Evolutionary conservation across 176 grass and related monocot genomes (phyloP).

Genomic region (Hsuehochloa calcarea): DNA sequence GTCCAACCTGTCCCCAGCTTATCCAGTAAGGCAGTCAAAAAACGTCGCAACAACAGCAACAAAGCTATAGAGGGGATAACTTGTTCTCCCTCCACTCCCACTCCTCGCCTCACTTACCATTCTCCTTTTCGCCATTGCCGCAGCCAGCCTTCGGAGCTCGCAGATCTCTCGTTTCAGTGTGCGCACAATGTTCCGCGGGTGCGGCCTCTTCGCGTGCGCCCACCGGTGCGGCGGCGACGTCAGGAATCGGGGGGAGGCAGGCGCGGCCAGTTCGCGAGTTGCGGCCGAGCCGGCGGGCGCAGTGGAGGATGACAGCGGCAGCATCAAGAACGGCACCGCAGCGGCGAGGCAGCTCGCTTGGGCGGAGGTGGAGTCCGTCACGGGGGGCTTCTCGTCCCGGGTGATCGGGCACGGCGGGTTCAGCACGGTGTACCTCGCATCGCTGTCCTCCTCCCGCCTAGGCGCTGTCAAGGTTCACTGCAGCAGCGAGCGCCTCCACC

Average conservation of each 20-base stretch:
- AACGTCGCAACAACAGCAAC: conserved; percentile 24
- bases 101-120: conserved; percentile 18
- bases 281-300: conserved; percentile 46
- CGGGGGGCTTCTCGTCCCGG: conserved; percentile 51
- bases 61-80: neutral
- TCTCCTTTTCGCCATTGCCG: neutral
- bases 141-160: neutral
- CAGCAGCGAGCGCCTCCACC: conserved; percentile 73
- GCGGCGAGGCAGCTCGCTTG: conserved; percentile 49
- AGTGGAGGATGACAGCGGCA: neutral
- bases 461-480: conserved; percentile 72
- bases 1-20: conserved; percentile 48
- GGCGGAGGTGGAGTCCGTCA: conserved; percentile 64
- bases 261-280: conserved; percentile 49
- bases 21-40: conserved; percentile 36
- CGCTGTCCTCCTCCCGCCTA: conserved; percentile 35
- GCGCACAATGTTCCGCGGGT: conserved; percentile 48
- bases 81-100: conserved; percentile 26
- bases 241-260: conserved; percentile 35
- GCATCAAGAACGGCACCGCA: neutral
- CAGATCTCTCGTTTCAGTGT: neutral
- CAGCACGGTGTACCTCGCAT: conserved; percentile 81
- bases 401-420: conserved; percentile 81
- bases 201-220: conserved; percentile 45
- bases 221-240: conserved; percentile 37